Base-by-base conservation (phyloP, 768 basidiomycete genomes). In the Mycena rosella region DNA sequence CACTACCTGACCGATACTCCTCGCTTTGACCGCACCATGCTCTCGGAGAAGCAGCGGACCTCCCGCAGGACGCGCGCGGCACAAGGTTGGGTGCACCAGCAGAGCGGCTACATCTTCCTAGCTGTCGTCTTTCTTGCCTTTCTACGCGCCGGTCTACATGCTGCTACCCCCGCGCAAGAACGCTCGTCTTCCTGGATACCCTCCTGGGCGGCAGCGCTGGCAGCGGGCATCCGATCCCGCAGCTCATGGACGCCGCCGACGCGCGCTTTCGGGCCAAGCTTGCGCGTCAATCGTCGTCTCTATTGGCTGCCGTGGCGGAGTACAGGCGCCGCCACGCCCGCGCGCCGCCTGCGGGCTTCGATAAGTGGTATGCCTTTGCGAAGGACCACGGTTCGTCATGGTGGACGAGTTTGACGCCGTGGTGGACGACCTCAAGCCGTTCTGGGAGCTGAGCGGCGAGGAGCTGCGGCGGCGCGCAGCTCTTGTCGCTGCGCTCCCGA, bases 361-460 rank as follows among this genome's bases (percentile, higher is more conserved):
- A 96, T 75, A 80, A 86, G 30, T 98, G 97, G 97, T 97, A 90
- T 87, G 75, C 79, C 49, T 98, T 95, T 78, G 93, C 91, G 17
- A 81, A 86, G 76, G 82, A 88, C 63, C 87, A 95, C 78, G 80
- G 87, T 8, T 94, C 52, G 87, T 89, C 72, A 88, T 99, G 79
- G 83, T 93, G 6, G 97, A 99, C 77, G 97, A 99, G 76, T 98
- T 95, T 73, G 94, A 95, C 65, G 85, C 86, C 6, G 84, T 97
- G n/a, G 75, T 87, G 36, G 83, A 85, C 58, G 97, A 99, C 76
- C 79, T 99, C 55, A 88, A 85, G 26, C 96, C 96, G 1, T 99
- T 96, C 78, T 95, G 92, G 90, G 77, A 85, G 10, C 74, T 98
- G 40, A 82, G 86, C 9, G 91, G 93, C 0, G 85, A 83, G 61